These are phyloP conservation scores for Boletellus ananiceps DNA, from an alignment of 768 basidiomycete genomes.

Conservation along the genomic window DNA sequence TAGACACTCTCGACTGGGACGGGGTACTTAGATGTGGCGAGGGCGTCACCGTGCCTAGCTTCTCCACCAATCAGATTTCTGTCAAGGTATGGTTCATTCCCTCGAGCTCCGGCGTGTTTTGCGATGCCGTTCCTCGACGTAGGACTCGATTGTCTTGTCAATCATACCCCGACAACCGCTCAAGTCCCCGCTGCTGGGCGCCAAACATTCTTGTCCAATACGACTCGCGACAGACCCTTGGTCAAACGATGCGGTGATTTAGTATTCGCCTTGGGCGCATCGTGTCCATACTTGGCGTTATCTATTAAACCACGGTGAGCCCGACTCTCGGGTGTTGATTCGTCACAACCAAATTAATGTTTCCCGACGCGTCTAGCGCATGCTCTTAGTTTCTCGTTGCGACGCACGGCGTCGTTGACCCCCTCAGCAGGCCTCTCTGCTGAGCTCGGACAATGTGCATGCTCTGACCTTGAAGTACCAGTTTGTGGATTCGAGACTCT, in stretches of 20 bases:
- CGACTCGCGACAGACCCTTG: constrained; percentile 58
- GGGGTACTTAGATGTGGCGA: constrained; percentile 43
- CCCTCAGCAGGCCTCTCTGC: too few species aligned
- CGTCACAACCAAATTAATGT: not conserved
- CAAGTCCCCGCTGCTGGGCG: constrained; percentile 33
- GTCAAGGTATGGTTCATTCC: constrained; percentile 42
- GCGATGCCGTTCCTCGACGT: not conserved
- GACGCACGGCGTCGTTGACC: not conserved
- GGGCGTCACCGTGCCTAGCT: constrained; percentile 42
- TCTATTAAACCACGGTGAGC: not conserved
- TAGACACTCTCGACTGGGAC: constrained; percentile 56
- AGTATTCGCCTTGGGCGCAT: not conserved
- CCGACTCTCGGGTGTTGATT: not conserved
- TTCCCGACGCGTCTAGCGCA: not conserved
- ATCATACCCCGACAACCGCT: constrained; percentile 40
- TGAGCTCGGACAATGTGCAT: too few species aligned
- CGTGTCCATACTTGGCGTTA: too few species aligned
- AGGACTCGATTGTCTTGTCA: constrained; percentile 58
- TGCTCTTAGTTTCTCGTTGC: not conserved
- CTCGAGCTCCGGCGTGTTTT: not conserved
- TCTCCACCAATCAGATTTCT: constrained; percentile 40
- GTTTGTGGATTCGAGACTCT: too few species aligned
- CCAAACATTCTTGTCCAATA: constrained; percentile 48
- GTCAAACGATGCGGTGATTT: constrained; percentile 15
- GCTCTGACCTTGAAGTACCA: too few species aligned